Base-by-base conservation (phyloP, 2,329 filamentous ascomycete species). In the Pseudocercospora eumusae region DNA sequence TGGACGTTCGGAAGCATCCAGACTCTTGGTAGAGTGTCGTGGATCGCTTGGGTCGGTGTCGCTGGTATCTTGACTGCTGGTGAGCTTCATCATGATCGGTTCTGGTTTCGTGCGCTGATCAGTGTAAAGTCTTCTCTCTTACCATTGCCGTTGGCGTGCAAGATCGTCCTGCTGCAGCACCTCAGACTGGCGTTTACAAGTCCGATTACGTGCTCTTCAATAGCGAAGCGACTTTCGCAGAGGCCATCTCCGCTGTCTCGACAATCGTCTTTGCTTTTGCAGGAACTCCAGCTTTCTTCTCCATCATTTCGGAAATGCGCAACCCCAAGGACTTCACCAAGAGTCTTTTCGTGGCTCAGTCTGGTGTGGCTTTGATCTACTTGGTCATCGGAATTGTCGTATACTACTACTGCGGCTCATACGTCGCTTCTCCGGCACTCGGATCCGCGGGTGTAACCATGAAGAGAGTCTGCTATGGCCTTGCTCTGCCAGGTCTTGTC, bases 221-320 rank as follows among this genome's bases (percentile, higher is more conserved):
- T 3, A 27, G 57, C 8, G 44, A 47, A 47, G 40, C 68, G 10
- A 66, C 61, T 2, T 74, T 89, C 49, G 78, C 79, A 47, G 79
- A 83, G 42, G 85, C 79, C 28, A 87, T 89, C 71, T 80, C 85
- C 15, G 82, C 84, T 21, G 82, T 89, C 36, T 82, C 81, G 70
- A 90, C 74, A 2, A 65, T 75, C 54, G 67, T 79, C 33, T 79
- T 79, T 53, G 72, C 78, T 4, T 79, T 73, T 54, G 72, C 75
- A 6, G 77, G 75, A 20, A 75, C 75, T 0, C 71, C 76, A 0
- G 74, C 71, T 18, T 79, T 75, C 67, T 74, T 78, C 67, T 71
- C 75, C 2, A 74, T 78, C 57, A 72, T 73, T 3, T 72, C 76
- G 1, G 76, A 78, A 63, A 79, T 79, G 77, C 71, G 73, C 6